Evolutionary conservation across 2,329 filamentous ascomycete species (phyloP), one percentile per base, ranked within the genome.

Genomic region (Verticillium isaacii): DNA sequence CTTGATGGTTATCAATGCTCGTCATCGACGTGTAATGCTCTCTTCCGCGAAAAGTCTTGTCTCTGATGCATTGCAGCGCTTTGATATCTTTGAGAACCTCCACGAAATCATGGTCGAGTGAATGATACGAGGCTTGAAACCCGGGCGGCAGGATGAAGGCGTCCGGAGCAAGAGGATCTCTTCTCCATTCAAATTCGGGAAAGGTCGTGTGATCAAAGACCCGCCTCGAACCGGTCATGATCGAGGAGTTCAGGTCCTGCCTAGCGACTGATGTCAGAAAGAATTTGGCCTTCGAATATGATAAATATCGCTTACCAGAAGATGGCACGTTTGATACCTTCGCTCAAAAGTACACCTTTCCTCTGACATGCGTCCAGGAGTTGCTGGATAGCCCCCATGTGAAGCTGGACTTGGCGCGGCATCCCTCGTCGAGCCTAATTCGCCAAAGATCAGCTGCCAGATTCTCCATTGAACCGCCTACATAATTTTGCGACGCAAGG

Each of bases 271-370:
- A 25, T 56, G 29, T 64, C 23, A 62, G 56, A 2, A 7, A 14
- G 15, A 45, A 56, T 29, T 29, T 29, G 29, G 29, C 29, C 6
- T 6, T 29, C 29, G 5, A 29, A 29, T 29, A 29, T 29, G 29
- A 29, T 4, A 29, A 29, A 29, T 4, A 29, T 29, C 29, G 2
- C 71, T 66, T 59, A 78, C 77, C 77, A 80, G 62, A 80, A 80
- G 34, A 79, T 77, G 0, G 78, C 78, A 2, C 78, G 74, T 63
- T 80, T 80, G 5, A 80, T 79, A 0, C 73, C 73, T 11, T 67
- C 70, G 1, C 68, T 77, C 0, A 80, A 61, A 61, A 67, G 62
- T 0, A 76, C 58, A 1, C 71, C 68, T 3, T 68, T 41, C 6
- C 56, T 68, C 60, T 65, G 66, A 61, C 74, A 77, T 0, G 74